These are phyloP conservation scores for Boeremia exigua DNA, from an alignment of 2,329 filamentous ascomycete genomes.

Conservation along the genomic window DNA sequence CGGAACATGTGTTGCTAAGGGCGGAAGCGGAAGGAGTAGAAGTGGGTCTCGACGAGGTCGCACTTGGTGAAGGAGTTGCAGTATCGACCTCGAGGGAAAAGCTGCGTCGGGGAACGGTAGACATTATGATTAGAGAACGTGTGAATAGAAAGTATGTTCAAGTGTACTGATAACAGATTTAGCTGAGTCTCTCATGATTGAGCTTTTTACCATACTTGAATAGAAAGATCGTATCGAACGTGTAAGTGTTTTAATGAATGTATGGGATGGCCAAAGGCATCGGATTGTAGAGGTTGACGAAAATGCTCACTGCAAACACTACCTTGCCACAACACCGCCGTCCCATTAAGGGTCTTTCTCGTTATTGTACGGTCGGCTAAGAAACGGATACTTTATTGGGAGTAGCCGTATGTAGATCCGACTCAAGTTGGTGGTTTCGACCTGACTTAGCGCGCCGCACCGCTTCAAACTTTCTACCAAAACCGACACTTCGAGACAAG, in stretches of 20 bases:
- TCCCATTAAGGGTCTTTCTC: conserved; percentile 23
- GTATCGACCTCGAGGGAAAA: conserved; percentile 25
- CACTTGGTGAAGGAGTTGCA: conserved; percentile 12
- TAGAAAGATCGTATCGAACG: conserved; percentile 17
- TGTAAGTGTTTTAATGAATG: conserved; percentile 23
- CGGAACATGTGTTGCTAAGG: conserved; percentile 27
- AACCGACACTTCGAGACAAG: conserved; percentile 19
- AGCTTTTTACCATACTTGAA: conserved; percentile 8
- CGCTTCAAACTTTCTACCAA: conserved; percentile 27
- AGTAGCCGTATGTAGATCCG: conserved; percentile 28
- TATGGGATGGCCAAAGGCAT: conserved; percentile 20
- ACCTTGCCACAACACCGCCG: conserved; percentile 27
- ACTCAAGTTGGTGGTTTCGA: conserved; percentile 33
- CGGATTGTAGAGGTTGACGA: conserved; percentile 17
- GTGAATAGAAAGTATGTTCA: conserved; percentile 10
- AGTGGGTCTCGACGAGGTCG: neutral
- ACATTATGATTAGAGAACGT: conserved; percentile 36
- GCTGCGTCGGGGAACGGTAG: conserved; percentile 23
- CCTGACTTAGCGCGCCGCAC: conserved; percentile 31
- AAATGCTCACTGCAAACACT: conserved; percentile 24
- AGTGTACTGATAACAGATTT: neutral
- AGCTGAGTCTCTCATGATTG: neutral
- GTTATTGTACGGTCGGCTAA: conserved; percentile 33
- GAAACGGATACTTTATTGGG: conserved; percentile 34
- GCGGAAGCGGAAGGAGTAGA: conserved; percentile 17